These are phyloP conservation scores for Penicillium cosmopolitanum DNA, from an alignment of 495 filamentous ascomycete species.

Conservation along the genomic window DNA sequence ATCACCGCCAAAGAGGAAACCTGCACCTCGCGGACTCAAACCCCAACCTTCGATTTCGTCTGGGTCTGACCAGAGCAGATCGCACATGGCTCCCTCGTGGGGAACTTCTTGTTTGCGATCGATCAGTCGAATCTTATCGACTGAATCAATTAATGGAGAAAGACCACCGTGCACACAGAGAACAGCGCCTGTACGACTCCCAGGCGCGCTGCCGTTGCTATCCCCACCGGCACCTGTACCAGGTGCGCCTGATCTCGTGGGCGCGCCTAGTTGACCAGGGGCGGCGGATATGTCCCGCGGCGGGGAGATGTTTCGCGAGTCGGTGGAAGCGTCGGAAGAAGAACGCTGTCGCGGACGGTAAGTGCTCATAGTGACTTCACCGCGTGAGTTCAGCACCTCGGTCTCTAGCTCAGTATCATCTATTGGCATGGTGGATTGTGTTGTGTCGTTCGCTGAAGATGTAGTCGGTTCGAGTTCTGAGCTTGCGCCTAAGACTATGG, in stretches of 20 bases:
- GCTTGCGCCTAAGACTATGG: conserved; percentile 88
- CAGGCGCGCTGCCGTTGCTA: conserved; percentile 57
- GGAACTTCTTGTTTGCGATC: conserved; percentile 98
- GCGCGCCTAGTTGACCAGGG: conserved; percentile 30
- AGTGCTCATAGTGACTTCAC: conserved; percentile 75
- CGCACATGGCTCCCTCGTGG: conserved; percentile 98
- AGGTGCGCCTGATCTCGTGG: conserved; percentile 65
- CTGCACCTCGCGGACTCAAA: conserved; percentile 88
- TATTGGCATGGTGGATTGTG: conserved; percentile 48
- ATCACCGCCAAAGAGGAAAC: conserved; percentile 94
- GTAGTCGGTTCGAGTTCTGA: conserved; percentile 63
- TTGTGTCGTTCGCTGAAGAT: conserved; percentile 46
- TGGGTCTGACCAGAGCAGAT: conserved; percentile 95
- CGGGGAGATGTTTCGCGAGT: conserved; percentile 46
- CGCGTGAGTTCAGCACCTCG: conserved; percentile 83
- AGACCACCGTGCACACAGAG: conserved; percentile 96
- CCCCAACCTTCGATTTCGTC: conserved; percentile 99
- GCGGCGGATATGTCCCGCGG: conserved; percentile 51
- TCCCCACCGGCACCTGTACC: conserved; percentile 76
- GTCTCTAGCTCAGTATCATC: conserved; percentile 80
- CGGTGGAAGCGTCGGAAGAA: conserved; percentile 38
- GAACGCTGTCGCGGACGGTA: conserved; percentile 51
- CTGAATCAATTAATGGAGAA: conserved; percentile 85
- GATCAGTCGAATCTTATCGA: conserved; percentile 94
- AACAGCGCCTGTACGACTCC: conserved; percentile 76